These are phyloP conservation scores for Zygotorulaspora danielsina DNA, from an alignment of 805 yeast species.

Conservation along the genomic window DNA sequence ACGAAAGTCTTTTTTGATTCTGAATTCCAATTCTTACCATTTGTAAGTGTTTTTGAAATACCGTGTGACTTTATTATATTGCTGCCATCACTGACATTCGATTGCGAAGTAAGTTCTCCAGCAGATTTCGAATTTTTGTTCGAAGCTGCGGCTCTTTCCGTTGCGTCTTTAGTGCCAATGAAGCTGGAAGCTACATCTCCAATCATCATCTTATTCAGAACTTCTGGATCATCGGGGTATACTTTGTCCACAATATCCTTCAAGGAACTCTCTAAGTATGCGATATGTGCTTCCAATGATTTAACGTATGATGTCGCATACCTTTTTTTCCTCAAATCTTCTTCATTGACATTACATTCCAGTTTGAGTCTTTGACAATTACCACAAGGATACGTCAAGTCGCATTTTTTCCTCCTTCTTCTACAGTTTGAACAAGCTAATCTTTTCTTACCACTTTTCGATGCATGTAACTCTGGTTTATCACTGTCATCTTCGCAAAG, in stretches of 20 bases:
- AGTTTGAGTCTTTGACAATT: conserved; percentile 42
- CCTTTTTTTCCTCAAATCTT: conserved; percentile 49
- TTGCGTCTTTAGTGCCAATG: neutral
- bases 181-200: conserved; percentile 21
- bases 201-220: conserved; percentile 20
- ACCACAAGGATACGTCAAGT: conserved; percentile 46
- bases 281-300: conserved; percentile 37
- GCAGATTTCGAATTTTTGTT: neutral
- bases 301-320: conserved; percentile 50
- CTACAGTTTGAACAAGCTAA: conserved; percentile 37
- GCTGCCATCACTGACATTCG: neutral
- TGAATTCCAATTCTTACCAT: neutral
- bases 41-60: neutral
- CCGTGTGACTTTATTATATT: neutral
- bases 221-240: conserved; percentile 19
- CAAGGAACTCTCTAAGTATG: conserved; percentile 29
- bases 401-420: conserved; percentile 44
- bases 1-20: conserved; percentile 23
- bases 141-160: neutral
- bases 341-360: conserved; percentile 45
- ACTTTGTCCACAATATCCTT: conserved; percentile 23
- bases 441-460: conserved; percentile 23
- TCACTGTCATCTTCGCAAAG: neutral
- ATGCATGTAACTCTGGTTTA: conserved; percentile 1
- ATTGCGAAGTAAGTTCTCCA: neutral